Percentiles rank a stretch among this genome's conserved stretches.
phyloP scores from a whole-genome alignment of 2,329 filamentous ascomycete species.

The Sporothrix phasma region DNA sequence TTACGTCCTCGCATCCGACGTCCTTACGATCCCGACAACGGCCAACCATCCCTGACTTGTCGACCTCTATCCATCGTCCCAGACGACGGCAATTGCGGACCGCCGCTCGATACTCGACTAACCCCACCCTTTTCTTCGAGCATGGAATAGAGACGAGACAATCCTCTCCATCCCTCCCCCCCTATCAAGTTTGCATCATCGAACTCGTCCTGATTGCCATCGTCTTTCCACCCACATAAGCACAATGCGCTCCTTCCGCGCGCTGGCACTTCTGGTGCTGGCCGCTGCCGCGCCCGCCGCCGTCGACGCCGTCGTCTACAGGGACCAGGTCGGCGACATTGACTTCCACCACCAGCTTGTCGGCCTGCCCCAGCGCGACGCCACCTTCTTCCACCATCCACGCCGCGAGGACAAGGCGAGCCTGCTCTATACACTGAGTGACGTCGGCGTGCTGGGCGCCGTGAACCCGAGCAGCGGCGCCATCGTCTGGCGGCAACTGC shows the following conservation, averaged over 20 bases:
- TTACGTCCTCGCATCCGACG: not conserved
- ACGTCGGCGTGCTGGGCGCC: slow-evolving; percentile 73
- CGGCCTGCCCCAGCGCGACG: slow-evolving; percentile 68
- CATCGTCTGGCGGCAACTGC: slow-evolving; percentile 74
- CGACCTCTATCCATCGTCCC: not conserved
- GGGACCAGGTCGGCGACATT: slow-evolving; percentile 81
- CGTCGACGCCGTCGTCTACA: slow-evolving; percentile 58
- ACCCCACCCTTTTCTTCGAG: not conserved
- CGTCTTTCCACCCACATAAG: too few relatives aligned
- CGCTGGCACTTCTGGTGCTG: slow-evolving; percentile 5
- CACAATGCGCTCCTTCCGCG: slow-evolving; percentile 11
- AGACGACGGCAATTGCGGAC: not conserved
- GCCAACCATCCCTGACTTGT: not conserved
- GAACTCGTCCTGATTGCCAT: not conserved
- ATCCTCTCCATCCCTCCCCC: not conserved
- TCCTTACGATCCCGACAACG: not conserved
- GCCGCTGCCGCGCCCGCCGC: slow-evolving; percentile 24
- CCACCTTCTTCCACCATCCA: slow-evolving; percentile 92
- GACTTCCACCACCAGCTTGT: slow-evolving; percentile 91
- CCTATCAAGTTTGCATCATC: not conserved
- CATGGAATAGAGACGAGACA: not conserved
- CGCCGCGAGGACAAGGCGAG: slow-evolving; percentile 73
- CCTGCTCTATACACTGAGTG: slow-evolving; percentile 82
- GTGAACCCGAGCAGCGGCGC: slow-evolving; percentile 79
- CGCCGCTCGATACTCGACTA: not conserved